A percentile compares a stretch with the other conserved stretches of the same genome.
These are phyloP conservation scores for Acanthamoeba sp. DNA, from an alignment of 208 protist species.

Conservation along the genomic window DNA sequence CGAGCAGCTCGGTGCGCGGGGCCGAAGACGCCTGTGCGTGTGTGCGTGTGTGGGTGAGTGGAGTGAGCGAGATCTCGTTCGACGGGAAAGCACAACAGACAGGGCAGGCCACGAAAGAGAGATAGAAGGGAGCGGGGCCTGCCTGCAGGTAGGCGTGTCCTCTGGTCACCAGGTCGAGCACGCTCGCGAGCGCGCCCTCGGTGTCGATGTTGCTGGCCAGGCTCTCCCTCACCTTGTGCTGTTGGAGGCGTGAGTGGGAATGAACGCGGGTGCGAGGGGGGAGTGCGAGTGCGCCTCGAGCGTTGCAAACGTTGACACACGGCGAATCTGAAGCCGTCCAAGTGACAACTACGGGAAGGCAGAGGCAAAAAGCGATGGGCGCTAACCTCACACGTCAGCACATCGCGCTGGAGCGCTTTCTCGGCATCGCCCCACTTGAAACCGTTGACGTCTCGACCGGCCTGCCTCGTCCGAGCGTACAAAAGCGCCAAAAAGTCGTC, in stretches of 20 bases:
- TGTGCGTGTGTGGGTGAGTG: neutral
- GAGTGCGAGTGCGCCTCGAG: neutral
- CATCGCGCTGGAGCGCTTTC: conserved; percentile 6
- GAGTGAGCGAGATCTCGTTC: no score
- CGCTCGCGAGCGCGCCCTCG: neutral
- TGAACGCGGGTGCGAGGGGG: neutral
- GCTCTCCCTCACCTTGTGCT: conserved; percentile 24
- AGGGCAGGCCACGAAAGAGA: no score
- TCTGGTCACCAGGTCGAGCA: neutral
- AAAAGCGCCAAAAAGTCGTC: conserved; percentile 69
- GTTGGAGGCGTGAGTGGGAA: neutral
- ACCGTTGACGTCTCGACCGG: neutral
- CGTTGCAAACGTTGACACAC: no score
- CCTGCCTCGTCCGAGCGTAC: neutral
- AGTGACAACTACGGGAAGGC: neutral
- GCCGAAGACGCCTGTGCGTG: neutral
- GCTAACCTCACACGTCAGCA: conserved; percentile 3
- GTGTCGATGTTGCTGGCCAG: conserved; percentile 18
- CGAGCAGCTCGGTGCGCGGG: neutral
- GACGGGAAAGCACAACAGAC: no score
- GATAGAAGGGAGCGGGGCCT: neutral
- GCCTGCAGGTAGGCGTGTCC: conserved; percentile 32
- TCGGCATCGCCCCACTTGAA: conserved; percentile 35
- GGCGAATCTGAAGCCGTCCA: neutral
- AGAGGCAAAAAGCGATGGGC: neutral